phyloP scores from a whole-genome alignment of 257 asterid genomes.

The Capsicum pubescens region DNA sequence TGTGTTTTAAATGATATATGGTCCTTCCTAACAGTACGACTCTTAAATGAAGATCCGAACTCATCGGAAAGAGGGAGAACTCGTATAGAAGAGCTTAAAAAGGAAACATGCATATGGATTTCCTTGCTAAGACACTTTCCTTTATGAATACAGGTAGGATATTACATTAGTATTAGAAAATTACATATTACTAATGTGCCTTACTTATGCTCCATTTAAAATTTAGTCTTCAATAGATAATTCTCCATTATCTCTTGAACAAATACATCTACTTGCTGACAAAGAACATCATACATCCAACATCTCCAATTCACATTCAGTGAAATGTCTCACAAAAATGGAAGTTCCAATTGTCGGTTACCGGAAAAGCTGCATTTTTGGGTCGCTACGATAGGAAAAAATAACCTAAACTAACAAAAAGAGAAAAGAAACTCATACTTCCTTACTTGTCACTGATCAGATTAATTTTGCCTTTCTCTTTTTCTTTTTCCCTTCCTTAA shows the following conservation, averaged over 20 bases:
- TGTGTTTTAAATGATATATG: not conserved
- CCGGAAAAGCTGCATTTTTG: no score
- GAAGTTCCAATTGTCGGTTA: no score
- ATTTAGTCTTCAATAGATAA: not conserved
- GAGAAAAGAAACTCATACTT: no score
- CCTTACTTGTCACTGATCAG: no score
- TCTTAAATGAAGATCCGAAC: not conserved
- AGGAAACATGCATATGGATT: not conserved
- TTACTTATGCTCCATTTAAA: not conserved
- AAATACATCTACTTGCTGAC: not conserved
- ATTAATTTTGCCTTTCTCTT: no score
- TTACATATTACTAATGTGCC: not conserved
- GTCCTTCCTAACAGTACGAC: not conserved
- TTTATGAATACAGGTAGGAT: not conserved
- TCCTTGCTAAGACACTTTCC: not conserved
- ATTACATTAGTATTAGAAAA: not conserved
- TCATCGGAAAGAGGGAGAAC: not conserved
- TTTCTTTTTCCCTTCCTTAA: no score
- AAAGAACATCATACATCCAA: not conserved
- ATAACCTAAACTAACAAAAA: no score
- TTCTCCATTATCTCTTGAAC: not conserved
- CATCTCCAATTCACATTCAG: not conserved
- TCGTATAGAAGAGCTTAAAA: not conserved
- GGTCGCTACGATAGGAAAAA: no score
- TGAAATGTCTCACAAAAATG: not conserved